Conservation (phyloP, 2,329 filamentous ascomycete genomes). For the Metarhizium humberi region DNA sequence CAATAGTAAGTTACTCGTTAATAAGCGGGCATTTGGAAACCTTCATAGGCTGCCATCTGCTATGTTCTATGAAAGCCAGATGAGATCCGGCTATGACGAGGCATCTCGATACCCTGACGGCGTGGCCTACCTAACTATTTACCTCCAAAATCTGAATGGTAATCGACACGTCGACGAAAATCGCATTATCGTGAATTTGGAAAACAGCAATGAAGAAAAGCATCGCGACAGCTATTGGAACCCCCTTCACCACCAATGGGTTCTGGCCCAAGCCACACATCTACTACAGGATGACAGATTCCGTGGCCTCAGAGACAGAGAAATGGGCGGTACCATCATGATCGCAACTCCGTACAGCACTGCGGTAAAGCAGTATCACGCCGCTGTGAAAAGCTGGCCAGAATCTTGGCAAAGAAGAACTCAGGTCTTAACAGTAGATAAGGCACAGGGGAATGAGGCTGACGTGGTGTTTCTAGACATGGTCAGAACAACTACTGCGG, state of each 20-base stretch:
- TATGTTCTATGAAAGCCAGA: conserved; percentile 30
- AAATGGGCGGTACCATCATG: conserved; percentile 26
- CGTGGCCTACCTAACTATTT: conserved; percentile 17
- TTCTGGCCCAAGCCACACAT: conserved; percentile 21
- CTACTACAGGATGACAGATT: conserved; percentile 11
- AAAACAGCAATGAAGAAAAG: conserved; percentile 16
- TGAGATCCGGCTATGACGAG: conserved; percentile 23
- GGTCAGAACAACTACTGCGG: conserved; percentile 27
- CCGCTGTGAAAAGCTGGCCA: conserved; percentile 18
- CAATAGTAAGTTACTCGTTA: conserved; percentile 24
- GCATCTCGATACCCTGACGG: conserved; percentile 17
- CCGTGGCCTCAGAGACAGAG: conserved; percentile 15
- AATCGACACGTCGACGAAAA: conserved; percentile 20
- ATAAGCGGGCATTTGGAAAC: conserved; percentile 27
- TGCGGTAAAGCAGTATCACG: conserved; percentile 25
- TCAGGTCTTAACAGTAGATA: conserved; percentile 34
- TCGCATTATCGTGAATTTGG: conserved; percentile 24
- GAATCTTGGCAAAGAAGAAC: conserved; percentile 20
- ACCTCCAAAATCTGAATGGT: conserved; percentile 18
- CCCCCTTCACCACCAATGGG: conserved; percentile 25
- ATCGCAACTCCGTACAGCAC: conserved; percentile 35
- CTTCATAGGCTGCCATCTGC: conserved; percentile 31
- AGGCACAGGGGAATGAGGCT: conserved; percentile 36
- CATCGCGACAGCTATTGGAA: conserved; percentile 31
- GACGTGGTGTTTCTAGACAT: conserved; percentile 39